A percentile compares a stretch with the other conserved stretches of the same genome.
Evolutionary conservation across 306 rosid species (phyloP).

Genomic region (Dicorynia guianensis): DNA sequence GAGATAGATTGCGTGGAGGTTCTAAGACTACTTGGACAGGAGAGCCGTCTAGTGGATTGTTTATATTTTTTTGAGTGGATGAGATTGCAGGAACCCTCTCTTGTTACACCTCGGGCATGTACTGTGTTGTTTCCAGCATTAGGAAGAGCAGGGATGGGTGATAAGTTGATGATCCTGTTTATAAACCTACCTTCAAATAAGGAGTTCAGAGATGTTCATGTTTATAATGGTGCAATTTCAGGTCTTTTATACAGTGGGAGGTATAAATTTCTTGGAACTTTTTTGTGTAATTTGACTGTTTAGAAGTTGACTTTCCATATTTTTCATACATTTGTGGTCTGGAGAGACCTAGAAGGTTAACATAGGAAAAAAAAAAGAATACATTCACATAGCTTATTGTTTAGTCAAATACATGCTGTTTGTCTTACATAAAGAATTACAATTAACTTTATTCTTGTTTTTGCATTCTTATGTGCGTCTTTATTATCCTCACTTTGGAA

Average conservation of each 20-base stretch:
- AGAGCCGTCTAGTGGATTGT: slow-evolving; percentile 57
- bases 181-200: slow-evolving; percentile 60
- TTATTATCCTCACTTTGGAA: neutral
- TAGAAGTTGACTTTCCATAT: neutral
- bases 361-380: neutral
- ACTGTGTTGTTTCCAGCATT: slow-evolving; percentile 72
- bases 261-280: slow-evolving; percentile 46
- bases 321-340: slow-evolving; percentile 17
- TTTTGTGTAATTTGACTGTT: slow-evolving; percentile 33
- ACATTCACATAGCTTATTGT: too few relatives aligned
- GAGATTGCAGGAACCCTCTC: slow-evolving; percentile 74
- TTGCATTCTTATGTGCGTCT: neutral
- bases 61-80: slow-evolving; percentile 94
- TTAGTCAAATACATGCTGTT: neutral
- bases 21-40: slow-evolving; percentile 63
- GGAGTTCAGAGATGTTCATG: slow-evolving; percentile 74
- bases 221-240: slow-evolving; percentile 81
- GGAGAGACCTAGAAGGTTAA: slow-evolving; percentile 12
- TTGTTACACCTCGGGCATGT: slow-evolving; percentile 70
- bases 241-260: slow-evolving; percentile 70
- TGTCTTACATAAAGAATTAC: neutral
- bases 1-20: slow-evolving; percentile 66
- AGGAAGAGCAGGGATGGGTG: slow-evolving; percentile 85
- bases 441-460: slow-evolving; percentile 7
- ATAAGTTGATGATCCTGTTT: slow-evolving; percentile 66